phyloP scores from a whole-genome alignment of 2,329 filamentous ascomycete species.

The Colletotrichum echinochloae region DNA sequence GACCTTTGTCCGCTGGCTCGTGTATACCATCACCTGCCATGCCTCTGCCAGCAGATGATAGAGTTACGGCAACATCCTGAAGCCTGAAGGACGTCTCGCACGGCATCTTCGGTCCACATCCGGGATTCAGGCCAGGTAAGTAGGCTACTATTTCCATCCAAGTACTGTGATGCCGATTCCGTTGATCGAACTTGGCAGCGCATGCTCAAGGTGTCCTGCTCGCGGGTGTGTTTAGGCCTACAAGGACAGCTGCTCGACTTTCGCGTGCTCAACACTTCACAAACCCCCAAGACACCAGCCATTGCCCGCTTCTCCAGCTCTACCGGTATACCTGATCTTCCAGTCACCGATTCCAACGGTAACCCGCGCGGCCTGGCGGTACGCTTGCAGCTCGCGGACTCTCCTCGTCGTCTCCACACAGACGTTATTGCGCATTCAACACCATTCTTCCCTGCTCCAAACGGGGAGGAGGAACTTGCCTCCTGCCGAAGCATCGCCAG shows the following conservation, averaged over 20 bases:
- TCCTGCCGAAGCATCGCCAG: slow-evolving; percentile 58
- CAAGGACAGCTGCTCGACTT: slow-evolving; percentile 55
- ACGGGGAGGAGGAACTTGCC: slow-evolving; percentile 64
- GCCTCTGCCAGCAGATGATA: slow-evolving; percentile 58
- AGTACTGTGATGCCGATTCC: neutral
- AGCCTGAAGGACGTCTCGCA: slow-evolving; percentile 53
- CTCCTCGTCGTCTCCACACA: slow-evolving; percentile 60
- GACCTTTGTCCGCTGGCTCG: neutral
- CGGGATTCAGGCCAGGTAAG: slow-evolving; percentile 55
- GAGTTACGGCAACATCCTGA: slow-evolving; percentile 52
- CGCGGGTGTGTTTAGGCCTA: slow-evolving; percentile 64
- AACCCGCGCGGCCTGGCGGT: slow-evolving; percentile 62
- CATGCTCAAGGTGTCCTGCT: slow-evolving; percentile 67
- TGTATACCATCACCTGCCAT: slow-evolving; percentile 44
- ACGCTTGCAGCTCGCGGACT: slow-evolving; percentile 58
- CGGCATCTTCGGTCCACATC: slow-evolving; percentile 53
- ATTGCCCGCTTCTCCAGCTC: slow-evolving; percentile 64
- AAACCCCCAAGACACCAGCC: slow-evolving; percentile 55
- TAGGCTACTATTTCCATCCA: neutral
- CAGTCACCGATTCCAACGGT: slow-evolving; percentile 60
- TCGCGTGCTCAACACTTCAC: slow-evolving; percentile 62
- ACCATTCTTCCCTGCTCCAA: slow-evolving; percentile 62
- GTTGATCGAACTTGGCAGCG: slow-evolving; percentile 49
- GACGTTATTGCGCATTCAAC: slow-evolving; percentile 66
- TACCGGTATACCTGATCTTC: slow-evolving; percentile 62